A percentile compares a stretch with the other conserved stretches of the same genome.
phyloP scores from a whole-genome alignment of 305 asterid species.

The Ilex paraguariensis region DNA sequence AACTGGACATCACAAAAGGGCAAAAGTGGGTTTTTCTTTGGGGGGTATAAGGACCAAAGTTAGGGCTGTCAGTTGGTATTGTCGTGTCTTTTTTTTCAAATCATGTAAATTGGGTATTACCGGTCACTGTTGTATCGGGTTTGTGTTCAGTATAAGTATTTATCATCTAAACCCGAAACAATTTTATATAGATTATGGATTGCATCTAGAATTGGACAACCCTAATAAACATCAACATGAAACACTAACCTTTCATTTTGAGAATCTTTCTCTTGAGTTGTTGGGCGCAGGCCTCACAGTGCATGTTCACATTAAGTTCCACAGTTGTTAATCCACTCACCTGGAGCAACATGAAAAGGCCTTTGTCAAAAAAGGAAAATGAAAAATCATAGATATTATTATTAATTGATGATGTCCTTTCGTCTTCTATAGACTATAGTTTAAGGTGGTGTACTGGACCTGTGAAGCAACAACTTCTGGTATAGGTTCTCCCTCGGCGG shows the following conservation, averaged over 20 bases:
- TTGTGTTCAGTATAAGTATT: too few species aligned
- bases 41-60: too few species aligned
- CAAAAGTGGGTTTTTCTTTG: too few species aligned
- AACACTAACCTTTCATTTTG: conserved; percentile 70
- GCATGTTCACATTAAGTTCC: conserved; percentile 82
- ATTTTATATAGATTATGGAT: too few species aligned
- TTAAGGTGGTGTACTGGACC: conserved; percentile 27
- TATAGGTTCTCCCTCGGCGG: conserved; percentile 64
- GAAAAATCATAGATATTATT: not conserved
- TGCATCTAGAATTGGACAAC: too few species aligned
- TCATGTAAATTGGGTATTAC: too few species aligned
- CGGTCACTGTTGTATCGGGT: too few species aligned
- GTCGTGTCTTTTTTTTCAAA: too few species aligned
- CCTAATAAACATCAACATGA: too few species aligned
- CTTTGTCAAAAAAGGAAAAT: not conserved
- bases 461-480: conserved; percentile 76
- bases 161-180: too few species aligned
- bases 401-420: not conserved
- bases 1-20: too few species aligned
- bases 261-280: conserved; percentile 86
- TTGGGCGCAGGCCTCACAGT: conserved; percentile 82
- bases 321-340: conserved; percentile 59
- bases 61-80: too few species aligned
- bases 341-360: conserved; percentile 21
- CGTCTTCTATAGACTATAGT: not conserved